A percentile compares a stretch with the other conserved stretches of the same genome.
Conservation (phyloP, 257 asterid species). For the Solanum piurae region DNA sequence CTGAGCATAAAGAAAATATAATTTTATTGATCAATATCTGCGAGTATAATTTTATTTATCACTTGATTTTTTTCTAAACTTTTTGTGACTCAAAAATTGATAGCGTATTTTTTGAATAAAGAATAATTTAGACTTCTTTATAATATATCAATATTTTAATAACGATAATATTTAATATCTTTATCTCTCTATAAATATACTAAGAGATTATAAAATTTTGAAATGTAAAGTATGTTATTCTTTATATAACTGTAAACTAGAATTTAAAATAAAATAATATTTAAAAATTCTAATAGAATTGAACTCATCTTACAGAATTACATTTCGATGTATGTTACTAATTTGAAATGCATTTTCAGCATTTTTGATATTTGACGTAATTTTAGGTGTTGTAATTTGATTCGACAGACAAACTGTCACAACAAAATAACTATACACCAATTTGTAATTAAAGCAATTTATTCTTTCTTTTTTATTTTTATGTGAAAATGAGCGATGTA, state of each 20-base stretch:
- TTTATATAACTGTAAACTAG: too few relatives aligned
- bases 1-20: too few relatives aligned
- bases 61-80: not conserved
- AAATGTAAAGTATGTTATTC: too few relatives aligned
- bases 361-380: not conserved
- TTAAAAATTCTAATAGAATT: too few relatives aligned
- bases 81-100: too few relatives aligned
- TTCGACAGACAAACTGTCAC: not conserved
- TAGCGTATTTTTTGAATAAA: fast-evolving
- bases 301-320: too few relatives aligned
- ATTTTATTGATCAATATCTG: not conserved
- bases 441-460: not conserved
- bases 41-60: not conserved
- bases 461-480: not conserved
- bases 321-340: too few relatives aligned
- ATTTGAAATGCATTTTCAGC: not conserved
- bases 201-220: too few relatives aligned
- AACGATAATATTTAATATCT: too few relatives aligned
- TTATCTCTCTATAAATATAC: too few relatives aligned
- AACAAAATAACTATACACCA: not conserved
- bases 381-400: not conserved
- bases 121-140: fast-evolving
- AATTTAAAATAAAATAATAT: too few relatives aligned
- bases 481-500: not conserved
- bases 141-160: too few relatives aligned